Evolutionary conservation across 2,329 filamentous ascomycete species (phyloP), one percentile per base, ranked within the genome.

Genomic region (Metarhizium brunneum): DNA sequence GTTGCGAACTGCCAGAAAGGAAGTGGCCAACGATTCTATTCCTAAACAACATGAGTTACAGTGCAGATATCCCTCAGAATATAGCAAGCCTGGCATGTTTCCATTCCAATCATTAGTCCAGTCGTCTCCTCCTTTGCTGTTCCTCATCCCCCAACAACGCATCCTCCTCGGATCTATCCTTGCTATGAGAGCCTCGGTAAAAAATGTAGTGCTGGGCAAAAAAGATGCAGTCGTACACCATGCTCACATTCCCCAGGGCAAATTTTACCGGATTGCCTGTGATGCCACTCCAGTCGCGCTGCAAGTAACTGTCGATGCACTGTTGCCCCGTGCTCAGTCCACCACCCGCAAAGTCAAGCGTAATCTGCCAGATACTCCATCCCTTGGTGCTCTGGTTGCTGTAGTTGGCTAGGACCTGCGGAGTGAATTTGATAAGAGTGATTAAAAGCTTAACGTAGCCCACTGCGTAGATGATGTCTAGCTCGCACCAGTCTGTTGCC

Each of bases 241-340:
- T 86, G 56, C 86, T 90, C 49, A 96, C 83, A 65, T 95, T 92
- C 14, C 89, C 88, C 47, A 97, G 78, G 2, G 85, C 84, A 57
- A 97, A 84, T 74, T 97, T 99, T 63, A 94, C 86, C 0, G 91
- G 90, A 69, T 97, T 97, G 1, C 92, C 92, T 0, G 86, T 91
- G 56, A 97, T 78, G 25, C 92, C 94, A 50, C 86, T 88, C 92
- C 92, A 96, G 73, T 96, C 90, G 55, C 80, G 80, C 69, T 94
- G 85, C 42, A 95, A 73, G 57, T 86, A 90, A 57, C 90, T 91
- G 73, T 97, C 94, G 58, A 97, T 85, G 25, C 86, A 73, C 59
- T 95, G 80, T 71, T 99, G 94, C 2, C 81, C 73, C 53, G 96
- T 79, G 57, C 90, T 95, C 52, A 97, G 75, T 18, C 94, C 67